Base-by-base conservation (phyloP, 306 rosid genomes). In the Gynostemma pentaphyllum region DNA sequence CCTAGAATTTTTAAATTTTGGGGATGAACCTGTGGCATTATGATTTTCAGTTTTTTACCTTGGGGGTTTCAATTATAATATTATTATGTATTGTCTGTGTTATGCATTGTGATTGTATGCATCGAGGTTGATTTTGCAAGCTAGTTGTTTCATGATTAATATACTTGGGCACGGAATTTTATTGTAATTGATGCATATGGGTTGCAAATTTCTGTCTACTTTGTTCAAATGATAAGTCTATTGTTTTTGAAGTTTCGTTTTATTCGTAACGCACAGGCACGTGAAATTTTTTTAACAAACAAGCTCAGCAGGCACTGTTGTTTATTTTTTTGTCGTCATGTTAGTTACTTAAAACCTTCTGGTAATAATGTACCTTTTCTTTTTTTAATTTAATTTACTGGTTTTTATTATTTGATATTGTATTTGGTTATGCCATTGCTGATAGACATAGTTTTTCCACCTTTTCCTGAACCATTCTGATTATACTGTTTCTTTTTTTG, bases 1-100 rank as follows among this genome's bases (percentile, higher is more conserved):
- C 99, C 99, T 94, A 89, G 94, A 89, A 72, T 78, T 74, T 69
- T 72, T 23, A n/a, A n/a, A 54, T 63, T 76, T 76, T 75, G 71
- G 76, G 79, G 79, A 68, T 83, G 24, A 28, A 11, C 29, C 22
- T 52, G 62, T 46, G 78, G 51, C 71, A 56, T 72, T 39, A 56
- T 51, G 76, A 63, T 50, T 69, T 82, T 92, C 72, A 88, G 89
- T 83, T 68, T 81, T 67, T 34, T 30, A 73, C 73, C 27, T 45
- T 61, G 36, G 71, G 80, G 76, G 46, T 30, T 71, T 72, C 79
- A 57, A 36, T 66, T 45, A 9, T 27, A 48, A 23, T 61, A 63
- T 69, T 66, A 64, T 45, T 62, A 32, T 67, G 45, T 42, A 64
- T 64, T 40, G 72, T 70, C 26, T 55, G 50, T 54, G 78, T 45